Base-by-base conservation (phyloP, 2,329 filamentous ascomycete species). In the Calonectria ilicicola region DNA sequence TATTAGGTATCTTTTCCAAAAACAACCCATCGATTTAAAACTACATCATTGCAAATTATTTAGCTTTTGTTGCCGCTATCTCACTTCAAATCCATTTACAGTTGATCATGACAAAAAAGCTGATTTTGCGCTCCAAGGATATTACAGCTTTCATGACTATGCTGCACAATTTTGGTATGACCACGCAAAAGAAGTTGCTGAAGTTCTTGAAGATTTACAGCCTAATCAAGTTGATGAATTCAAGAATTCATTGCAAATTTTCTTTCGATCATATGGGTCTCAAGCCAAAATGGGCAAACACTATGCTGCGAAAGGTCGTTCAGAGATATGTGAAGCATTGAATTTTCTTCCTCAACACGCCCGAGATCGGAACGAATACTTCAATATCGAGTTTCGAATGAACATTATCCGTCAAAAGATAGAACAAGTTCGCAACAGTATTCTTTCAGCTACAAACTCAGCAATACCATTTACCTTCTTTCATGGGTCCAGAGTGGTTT, bases 141-240 rank as follows among this genome's bases (percentile, higher is more conserved):
- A 64, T 19, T 75, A 67, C 15, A 49, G 46, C 27, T 47, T 73
- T 15, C 35, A 72, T 29, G 73, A 76, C 12, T 75, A 75, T 32
- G 65, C 73, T 2, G 70, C 49, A 1, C 67, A 71, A 23, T 46
- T 53, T 10, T 76, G 70, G 68, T 76, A 69, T 38, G 60, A 58
- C 2, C 74, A 75, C 40, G 26, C 32, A 19, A n/a, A 35, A 15
- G 19, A 42, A 8, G 47, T 17, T 40, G 44, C 62, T 27, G 5
- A 60, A 27, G 44, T n/a, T 14, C 26, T 6, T 5, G 7, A 15
- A 1, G 5, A 23, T 23, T 4, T 65, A 6, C 27, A 67, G 5
- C 5, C 15, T 5, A 1, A n/a, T 2, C 21, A 23, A 3, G 6
- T 21, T 14, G n/a, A n/a, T 5, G 29, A 29, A n/a, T 44, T 46